These are phyloP conservation scores for Lepidium didymum DNA, from an alignment of 345 rosid genomes.

Conservation along the genomic window DNA sequence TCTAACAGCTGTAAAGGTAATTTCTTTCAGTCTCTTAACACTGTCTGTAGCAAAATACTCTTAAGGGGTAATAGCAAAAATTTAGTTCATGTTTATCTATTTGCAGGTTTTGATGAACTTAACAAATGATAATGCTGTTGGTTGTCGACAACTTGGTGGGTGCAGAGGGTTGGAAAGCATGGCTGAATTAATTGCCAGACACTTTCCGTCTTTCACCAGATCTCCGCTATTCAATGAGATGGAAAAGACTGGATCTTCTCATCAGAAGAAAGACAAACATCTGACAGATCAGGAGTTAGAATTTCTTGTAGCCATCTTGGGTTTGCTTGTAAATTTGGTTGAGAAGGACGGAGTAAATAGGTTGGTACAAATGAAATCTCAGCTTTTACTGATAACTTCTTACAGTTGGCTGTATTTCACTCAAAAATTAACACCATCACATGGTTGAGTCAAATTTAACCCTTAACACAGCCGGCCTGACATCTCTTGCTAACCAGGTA, in stretches of 20 bases:
- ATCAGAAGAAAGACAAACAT: slow-evolving; percentile 46
- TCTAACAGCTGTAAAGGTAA: slow-evolving; percentile 86
- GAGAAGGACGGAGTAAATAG: slow-evolving; percentile 95
- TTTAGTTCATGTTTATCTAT: neutral
- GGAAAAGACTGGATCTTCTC: slow-evolving; percentile 30
- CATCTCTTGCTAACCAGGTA: neutral
- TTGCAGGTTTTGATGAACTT: slow-evolving; percentile 93
- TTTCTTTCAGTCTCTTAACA: neutral
- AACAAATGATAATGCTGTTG: slow-evolving; percentile 83
- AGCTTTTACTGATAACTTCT: neutral
- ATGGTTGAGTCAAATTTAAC: neutral
- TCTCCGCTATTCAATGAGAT: slow-evolving; percentile 33
- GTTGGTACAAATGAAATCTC: slow-evolving; percentile 30
- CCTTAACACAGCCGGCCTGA: neutral
- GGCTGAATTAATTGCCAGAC: slow-evolving; percentile 69
- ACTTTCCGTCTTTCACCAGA: slow-evolving; percentile 69
- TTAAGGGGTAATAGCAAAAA: neutral
- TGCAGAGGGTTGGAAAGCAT: slow-evolving; percentile 85
- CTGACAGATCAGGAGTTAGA: slow-evolving; percentile 92
- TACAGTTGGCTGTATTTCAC: neutral
- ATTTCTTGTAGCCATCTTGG: slow-evolving; percentile 96
- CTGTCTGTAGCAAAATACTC: neutral
- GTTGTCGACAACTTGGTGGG: slow-evolving; percentile 85
- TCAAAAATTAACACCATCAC: neutral
- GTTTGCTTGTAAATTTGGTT: slow-evolving; percentile 90